A percentile compares a stretch with the other conserved stretches of the same genome.
Conservation (phyloP, 352 stramenopile species). For the Phytopythium oedochilum region DNA sequence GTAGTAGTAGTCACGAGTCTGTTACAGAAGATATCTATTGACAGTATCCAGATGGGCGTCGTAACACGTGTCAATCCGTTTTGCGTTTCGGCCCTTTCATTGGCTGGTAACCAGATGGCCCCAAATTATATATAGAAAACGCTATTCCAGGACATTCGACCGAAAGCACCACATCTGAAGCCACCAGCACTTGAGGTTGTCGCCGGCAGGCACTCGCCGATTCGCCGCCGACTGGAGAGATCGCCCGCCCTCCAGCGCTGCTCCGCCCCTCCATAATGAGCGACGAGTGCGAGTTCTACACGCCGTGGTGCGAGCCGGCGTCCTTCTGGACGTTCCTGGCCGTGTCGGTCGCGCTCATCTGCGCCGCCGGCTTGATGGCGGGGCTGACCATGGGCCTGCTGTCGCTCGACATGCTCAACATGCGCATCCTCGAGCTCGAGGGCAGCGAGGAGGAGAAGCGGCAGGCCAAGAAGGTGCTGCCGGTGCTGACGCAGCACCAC, state of each 20-base stretch:
- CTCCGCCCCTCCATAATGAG: background rate
- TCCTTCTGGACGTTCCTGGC: conserved; percentile 54
- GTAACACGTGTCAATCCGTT: too few species aligned
- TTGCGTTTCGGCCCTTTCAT: too few species aligned
- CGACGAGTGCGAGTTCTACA: conserved; percentile 46
- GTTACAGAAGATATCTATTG: too few species aligned
- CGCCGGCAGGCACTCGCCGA: background rate
- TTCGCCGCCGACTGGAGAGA: too few species aligned
- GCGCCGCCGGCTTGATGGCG: conserved; percentile 59
- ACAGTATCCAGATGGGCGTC: too few species aligned
- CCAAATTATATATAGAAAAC: too few species aligned
- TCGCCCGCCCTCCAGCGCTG: background rate
- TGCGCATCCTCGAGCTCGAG: conserved; percentile 75
- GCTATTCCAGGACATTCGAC: too few species aligned
- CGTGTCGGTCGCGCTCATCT: conserved; percentile 48
- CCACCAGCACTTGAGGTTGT: background rate
- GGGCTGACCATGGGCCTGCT: conserved; percentile 76
- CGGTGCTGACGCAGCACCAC: conserved; percentile 90
- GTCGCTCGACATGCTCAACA: conserved; percentile 78
- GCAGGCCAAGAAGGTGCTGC: conserved; percentile 76
- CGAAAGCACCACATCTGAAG: background rate
- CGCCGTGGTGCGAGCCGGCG: conserved; percentile 52
- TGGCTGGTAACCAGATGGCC: too few species aligned
- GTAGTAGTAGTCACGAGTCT: too few species aligned
- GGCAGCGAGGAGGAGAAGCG: conserved; percentile 71